Base-by-base conservation (phyloP, 805 yeast genomes). In the Candida vaughaniae region DNA sequence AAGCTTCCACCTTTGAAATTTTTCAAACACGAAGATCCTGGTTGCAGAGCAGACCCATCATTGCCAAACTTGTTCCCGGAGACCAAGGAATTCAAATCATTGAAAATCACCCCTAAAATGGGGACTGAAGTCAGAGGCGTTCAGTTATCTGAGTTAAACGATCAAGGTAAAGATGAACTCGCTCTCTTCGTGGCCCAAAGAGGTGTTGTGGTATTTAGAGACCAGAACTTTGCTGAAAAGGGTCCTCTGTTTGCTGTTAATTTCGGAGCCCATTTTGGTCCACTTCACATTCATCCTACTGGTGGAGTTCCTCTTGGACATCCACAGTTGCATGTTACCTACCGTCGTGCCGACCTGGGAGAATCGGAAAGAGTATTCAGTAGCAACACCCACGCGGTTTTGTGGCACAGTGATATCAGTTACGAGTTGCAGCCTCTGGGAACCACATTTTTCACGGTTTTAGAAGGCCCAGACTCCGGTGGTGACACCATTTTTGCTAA, bases 161-260 rank as follows among this genome's bases (percentile, higher is more conserved):
- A 50, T 33, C 40, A 37, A 6, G 66, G 54, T 6, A 61, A 62
- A 36, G 60, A 62, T 43, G 66, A 62, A 29, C 48, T 62, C 33
- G 63, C 66, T 3, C 43, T 52, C 18, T 48, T 54, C 17, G 53
- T 62, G 14, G 65, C 68, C 6, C 52, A 56, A 36, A 40, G 66
- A 27, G 68, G 68, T 4, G 66, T 62, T 8, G 65, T 56, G 20
- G 56, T 59, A 4, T 59, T 62, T 40, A 33, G 63, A 14, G 47
- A 61, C 43, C 68, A 62, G 41, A 60, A 62, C 46, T 56, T 59
- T 36, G 55, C 45, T 16, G 17, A 33, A 3, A 55, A 65, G 39
- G 75, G 79, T 5, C 73, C 76, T 3, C 64, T 64, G 22, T 69
- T 64, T 40, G 69, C 53, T 22, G 70, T 64, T 19, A 36, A 50